Conservation (phyloP, 345 rosid species). For the Camelina neglecta region DNA sequence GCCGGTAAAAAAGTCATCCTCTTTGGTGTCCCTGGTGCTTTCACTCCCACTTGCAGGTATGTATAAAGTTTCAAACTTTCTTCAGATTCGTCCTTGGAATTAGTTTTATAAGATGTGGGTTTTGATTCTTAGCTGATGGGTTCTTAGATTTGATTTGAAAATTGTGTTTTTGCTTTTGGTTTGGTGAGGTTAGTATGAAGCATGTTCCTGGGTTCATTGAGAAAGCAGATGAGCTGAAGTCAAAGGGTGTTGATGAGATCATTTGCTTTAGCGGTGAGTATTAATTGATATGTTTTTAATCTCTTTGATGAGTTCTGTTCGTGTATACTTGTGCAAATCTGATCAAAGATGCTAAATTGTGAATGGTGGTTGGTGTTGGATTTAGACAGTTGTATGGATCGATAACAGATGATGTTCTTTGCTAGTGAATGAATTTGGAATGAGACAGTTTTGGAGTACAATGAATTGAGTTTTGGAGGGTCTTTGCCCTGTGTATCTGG, state of each 20-base stretch:
- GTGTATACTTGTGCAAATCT: background rate
- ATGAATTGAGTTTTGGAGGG: background rate
- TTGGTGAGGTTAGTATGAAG: constrained; percentile 58
- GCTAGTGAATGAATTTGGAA: background rate
- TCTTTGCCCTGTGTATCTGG: background rate
- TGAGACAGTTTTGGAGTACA: background rate
- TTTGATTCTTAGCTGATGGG: background rate
- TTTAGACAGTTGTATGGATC: background rate
- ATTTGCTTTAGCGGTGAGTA: constrained; percentile 79
- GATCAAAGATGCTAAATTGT: background rate
- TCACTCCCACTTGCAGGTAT: constrained; percentile 99
- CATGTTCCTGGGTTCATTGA: constrained; percentile 97
- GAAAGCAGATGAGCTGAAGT: constrained; percentile 78
- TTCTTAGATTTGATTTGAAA: background rate
- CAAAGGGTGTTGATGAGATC: constrained; percentile 84
- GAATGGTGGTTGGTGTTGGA: background rate
- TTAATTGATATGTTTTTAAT: background rate
- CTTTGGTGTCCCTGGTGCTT: constrained; percentile 98
- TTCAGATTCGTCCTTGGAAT: background rate
- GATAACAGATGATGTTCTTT: background rate
- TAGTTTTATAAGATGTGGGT: background rate
- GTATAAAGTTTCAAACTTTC: constrained; percentile 35
- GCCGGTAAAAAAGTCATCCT: constrained; percentile 83
- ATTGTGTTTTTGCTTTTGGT: background rate
- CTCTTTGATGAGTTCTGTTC: background rate